Conservation (phyloP, 2,329 filamentous ascomycete genomes). For the Cladosporium halotolerans region DNA sequence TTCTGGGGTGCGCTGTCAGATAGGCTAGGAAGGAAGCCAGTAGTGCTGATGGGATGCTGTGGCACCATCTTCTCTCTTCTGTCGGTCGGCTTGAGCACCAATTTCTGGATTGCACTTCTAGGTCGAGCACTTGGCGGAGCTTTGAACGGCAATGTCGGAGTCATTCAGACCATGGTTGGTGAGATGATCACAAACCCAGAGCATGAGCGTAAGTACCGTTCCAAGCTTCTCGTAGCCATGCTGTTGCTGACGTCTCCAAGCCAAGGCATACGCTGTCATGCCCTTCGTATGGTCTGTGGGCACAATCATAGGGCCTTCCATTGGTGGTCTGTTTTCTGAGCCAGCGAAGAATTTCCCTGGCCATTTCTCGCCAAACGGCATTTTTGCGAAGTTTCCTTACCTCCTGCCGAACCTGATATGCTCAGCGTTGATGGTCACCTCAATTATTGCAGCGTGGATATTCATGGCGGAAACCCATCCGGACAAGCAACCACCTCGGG, state of each 20-base stretch:
- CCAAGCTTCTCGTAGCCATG: slow-evolving; percentile 44
- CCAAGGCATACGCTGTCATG: slow-evolving; percentile 84
- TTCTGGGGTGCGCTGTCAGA: slow-evolving; percentile 84
- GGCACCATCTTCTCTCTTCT: slow-evolving; percentile 80
- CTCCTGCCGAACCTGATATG: slow-evolving; percentile 86
- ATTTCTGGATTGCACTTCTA: slow-evolving; percentile 74
- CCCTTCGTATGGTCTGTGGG: slow-evolving; percentile 91
- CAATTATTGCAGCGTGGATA: slow-evolving; percentile 73
- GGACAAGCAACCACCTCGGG: slow-evolving; percentile 58
- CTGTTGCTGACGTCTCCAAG: slow-evolving; percentile 36
- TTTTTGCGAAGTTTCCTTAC: slow-evolving; percentile 78
- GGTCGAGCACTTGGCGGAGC: slow-evolving; percentile 73
- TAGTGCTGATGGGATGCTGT: slow-evolving; percentile 71
- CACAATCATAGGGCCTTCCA: slow-evolving; percentile 80
- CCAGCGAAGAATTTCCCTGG: slow-evolving; percentile 68
- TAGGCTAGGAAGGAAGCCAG: slow-evolving; percentile 74
- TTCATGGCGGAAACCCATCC: slow-evolving; percentile 86
- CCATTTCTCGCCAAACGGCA: slow-evolving; percentile 57
- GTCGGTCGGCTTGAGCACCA: slow-evolving; percentile 73
- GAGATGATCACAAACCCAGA: slow-evolving; percentile 78
- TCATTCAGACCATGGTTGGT: slow-evolving; percentile 76
- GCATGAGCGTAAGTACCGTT: slow-evolving; percentile 56
- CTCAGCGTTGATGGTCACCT: slow-evolving; percentile 66
- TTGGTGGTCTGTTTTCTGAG: slow-evolving; percentile 80
- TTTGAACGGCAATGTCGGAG: slow-evolving; percentile 82